Evolutionary conservation across 345 rosid genomes (phyloP).

Genomic region (Citrus inodora): DNA sequence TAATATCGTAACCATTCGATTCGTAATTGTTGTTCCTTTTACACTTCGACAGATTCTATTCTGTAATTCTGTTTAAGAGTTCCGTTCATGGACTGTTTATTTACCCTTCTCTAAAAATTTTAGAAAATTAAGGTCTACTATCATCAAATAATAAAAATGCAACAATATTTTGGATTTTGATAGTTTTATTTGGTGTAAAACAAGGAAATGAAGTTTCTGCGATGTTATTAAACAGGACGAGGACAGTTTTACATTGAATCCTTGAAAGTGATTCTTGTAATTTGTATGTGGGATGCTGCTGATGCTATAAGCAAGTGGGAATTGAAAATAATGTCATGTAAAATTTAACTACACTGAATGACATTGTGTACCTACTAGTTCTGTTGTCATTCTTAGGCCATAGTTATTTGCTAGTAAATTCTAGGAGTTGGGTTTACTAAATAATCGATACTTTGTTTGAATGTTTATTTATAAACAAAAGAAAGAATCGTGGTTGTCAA

Average conservation of each 20-base stretch:
- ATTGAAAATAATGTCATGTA: background rate
- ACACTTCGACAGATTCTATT: background rate
- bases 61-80: background rate
- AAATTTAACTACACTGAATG: background rate
- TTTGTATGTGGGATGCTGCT: background rate
- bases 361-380: background rate
- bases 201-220: background rate
- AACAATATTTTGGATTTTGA: background rate
- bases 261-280: background rate
- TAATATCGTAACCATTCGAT: background rate
- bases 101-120: background rate
- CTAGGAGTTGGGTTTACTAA: background rate
- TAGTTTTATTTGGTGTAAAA: background rate
- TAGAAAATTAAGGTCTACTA: background rate
- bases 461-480: background rate
- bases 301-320: background rate
- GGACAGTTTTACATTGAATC: background rate
- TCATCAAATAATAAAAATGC: background rate
- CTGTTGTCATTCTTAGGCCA: background rate
- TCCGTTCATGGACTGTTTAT: background rate
- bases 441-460: background rate
- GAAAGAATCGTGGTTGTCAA: background rate
- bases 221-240: background rate
- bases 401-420: background rate
- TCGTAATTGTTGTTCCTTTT: slow-evolving; percentile 20